phyloP scores from a whole-genome alignment of 371 early-diverging fungal genomes.

The Mortierella sp. region DNA sequence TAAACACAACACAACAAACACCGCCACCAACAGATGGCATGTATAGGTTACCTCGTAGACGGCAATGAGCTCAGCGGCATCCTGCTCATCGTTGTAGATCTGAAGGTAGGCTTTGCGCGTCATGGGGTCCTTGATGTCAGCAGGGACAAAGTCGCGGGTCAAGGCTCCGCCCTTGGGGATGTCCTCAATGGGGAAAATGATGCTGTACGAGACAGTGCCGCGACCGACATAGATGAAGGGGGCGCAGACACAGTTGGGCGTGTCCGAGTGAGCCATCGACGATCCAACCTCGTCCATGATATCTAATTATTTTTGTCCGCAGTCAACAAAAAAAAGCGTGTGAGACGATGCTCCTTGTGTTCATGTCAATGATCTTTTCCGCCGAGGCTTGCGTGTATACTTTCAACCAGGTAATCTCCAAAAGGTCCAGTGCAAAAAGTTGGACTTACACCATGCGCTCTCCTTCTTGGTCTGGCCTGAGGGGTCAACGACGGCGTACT shows the following conservation, averaged over 20 bases:
- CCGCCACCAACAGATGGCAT: too few species aligned
- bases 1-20: background rate
- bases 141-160: conserved; percentile 66
- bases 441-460: conserved; percentile 73
- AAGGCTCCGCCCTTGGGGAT: conserved; percentile 64
- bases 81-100: conserved; percentile 60
- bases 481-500: conserved; percentile 67
- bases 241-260: conserved; percentile 66
- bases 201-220: conserved; percentile 73
- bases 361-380: background rate
- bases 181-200: conserved; percentile 70
- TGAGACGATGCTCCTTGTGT: background rate
- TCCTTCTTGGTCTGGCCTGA: conserved; percentile 67
- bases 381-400: background rate
- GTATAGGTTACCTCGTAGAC: conserved; percentile 43
- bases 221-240: conserved; percentile 73
- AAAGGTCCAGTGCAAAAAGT: too few species aligned
- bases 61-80: conserved; percentile 58
- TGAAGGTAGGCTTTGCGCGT: conserved; percentile 65
- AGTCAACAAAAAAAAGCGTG: background rate
- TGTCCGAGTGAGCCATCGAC: conserved; percentile 66
- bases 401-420: too few species aligned
- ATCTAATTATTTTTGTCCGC: conserved; percentile 34
- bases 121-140: conserved; percentile 57
- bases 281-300: conserved; percentile 70